A percentile compares a stretch with the other conserved stretches of the same genome.
These are phyloP conservation scores for Eucalyptus leucophloia DNA, from an alignment of 345 rosid genomes.

Conservation along the genomic window DNA sequence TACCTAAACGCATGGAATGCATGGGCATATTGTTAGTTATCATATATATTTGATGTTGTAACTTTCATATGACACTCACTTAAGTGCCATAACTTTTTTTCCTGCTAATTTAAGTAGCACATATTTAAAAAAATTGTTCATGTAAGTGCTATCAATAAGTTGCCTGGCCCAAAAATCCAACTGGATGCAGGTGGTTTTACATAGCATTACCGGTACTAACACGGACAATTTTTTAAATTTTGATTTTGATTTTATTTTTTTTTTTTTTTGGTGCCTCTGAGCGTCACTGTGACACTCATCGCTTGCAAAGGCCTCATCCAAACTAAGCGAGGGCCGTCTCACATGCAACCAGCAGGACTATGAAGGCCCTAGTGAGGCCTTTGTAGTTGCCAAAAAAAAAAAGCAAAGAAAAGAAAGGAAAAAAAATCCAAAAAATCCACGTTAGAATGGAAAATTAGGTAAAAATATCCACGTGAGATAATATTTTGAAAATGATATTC, in stretches of 20 bases:
- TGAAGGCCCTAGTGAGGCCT: no score
- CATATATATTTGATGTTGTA: not conserved
- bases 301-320: not conserved
- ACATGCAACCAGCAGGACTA: no score
- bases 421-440: no score
- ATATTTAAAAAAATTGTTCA: no score
- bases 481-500: not conserved
- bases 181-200: fast-evolving
- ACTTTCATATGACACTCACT: no score
- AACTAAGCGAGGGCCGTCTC: not conserved
- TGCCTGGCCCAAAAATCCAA: not conserved
- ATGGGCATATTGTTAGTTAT: not conserved
- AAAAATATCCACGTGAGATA: no score
- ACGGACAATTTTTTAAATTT: no score
- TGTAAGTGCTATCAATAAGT: not conserved
- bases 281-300: fast-evolving
- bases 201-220: no score
- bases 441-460: not conserved
- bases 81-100: not conserved
- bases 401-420: fast-evolving
- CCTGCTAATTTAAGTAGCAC: no score
- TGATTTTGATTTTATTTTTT: no score
- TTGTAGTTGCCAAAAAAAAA: no score
- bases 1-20: not conserved
- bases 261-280: fast-evolving